A percentile compares a stretch with the other conserved stretches of the same genome.
phyloP scores from a whole-genome alignment of 768 basidiomycete species.

The Trametes maxima region DNA sequence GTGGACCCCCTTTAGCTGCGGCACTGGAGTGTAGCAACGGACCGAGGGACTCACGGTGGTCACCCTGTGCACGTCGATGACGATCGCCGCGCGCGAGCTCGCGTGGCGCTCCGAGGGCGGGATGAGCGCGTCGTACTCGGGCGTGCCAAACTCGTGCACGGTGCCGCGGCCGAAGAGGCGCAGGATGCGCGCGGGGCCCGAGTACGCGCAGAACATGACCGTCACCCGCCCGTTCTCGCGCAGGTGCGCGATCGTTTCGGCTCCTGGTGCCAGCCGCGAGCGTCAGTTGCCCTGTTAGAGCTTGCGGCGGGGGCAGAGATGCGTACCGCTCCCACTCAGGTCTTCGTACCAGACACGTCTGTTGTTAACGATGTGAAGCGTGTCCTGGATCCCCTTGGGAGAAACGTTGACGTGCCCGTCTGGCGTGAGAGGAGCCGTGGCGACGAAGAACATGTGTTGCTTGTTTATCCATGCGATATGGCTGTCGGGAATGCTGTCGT shows the following conservation, averaged over 20 bases:
- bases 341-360: conserved; percentile 73
- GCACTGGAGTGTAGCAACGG: not conserved
- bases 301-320: not conserved
- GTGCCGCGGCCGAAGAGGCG: conserved; percentile 59
- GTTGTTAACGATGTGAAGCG: conserved; percentile 58
- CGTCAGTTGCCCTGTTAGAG: not conserved
- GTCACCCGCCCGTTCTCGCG: conserved; percentile 66
- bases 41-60: conserved; percentile 38
- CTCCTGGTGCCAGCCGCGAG: conserved; percentile 36
- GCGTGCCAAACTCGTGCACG: conserved; percentile 63
- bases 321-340: conserved; percentile 66
- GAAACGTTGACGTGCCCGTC: conserved; percentile 68
- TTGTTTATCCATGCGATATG: conserved; percentile 58
- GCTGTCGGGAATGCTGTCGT: conserved; percentile 54
- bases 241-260: conserved; percentile 60
- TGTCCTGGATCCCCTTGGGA: conserved; percentile 60
- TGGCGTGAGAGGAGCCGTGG: conserved; percentile 56
- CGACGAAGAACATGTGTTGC: conserved; percentile 74
- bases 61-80: conserved; percentile 62
- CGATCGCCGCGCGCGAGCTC: conserved; percentile 61
- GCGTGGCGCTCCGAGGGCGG: conserved; percentile 46
- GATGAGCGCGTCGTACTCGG: conserved; percentile 57
- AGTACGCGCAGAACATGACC: conserved; percentile 61
- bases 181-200: conserved; percentile 56
- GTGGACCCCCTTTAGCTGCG: not conserved